Conservation (phyloP, 2,329 filamentous ascomycete species). For the Botrytis fabae region DNA sequence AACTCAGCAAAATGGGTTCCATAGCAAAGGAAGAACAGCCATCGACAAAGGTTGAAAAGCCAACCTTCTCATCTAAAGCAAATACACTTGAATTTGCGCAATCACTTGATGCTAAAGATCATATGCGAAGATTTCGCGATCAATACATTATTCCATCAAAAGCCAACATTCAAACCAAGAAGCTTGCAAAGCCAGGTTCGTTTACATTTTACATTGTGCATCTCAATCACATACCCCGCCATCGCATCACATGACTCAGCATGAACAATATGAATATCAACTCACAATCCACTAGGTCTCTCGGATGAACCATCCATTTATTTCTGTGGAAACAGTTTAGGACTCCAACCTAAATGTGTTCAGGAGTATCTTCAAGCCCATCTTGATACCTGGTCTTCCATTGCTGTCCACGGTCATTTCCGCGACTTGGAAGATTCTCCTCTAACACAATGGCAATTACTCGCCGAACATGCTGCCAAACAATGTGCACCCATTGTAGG, state of each 20-base stretch:
- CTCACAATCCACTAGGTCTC: conserved; percentile 18
- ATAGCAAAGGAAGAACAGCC: conserved; percentile 29
- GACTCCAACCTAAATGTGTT: conserved; percentile 73
- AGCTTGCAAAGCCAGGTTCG: conserved; percentile 33
- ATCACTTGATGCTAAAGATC: conserved; percentile 60
- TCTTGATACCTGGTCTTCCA: conserved; percentile 78
- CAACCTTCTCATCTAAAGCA: conserved; percentile 51
- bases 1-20: conserved; percentile 34
- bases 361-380: conserved; percentile 68
- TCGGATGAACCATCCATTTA: conserved; percentile 61
- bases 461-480: conserved; percentile 71
- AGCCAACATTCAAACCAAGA: conserved; percentile 65
- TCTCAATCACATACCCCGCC: conserved; percentile 27
- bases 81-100: conserved; percentile 49
- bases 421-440: conserved; percentile 65
- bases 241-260: conserved; percentile 9
- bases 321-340: conserved; percentile 87
- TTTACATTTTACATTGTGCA: not conserved
- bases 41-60: conserved; percentile 29
- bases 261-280: not conserved
- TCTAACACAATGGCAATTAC: conserved; percentile 71
- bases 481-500: conserved; percentile 75
- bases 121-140: conserved; percentile 59
- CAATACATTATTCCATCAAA: conserved; percentile 80
- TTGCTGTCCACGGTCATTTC: conserved; percentile 86